Base-by-base conservation (phyloP, 208 protist species). In the Wallacemonas rigidus region DNA sequence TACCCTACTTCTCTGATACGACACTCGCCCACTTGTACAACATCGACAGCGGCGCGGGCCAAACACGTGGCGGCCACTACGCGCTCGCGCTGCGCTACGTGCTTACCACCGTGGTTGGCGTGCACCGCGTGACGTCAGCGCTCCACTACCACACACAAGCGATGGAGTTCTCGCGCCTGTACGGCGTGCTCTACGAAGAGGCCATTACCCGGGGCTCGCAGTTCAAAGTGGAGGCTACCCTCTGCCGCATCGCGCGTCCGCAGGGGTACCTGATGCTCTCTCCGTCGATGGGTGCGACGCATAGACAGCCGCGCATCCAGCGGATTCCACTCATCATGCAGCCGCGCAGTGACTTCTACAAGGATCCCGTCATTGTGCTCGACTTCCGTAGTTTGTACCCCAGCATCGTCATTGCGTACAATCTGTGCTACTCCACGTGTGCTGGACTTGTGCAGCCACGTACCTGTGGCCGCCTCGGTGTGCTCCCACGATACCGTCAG, bases 391-490 rank as follows among this genome's bases (percentile, higher is more conserved):
- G 97, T 56, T 89, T 99, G 53, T 99, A 99, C 91, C 99, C 99
- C 3, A 99, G 98, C 63, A 99, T 99, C 79, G 99, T 99, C 88
- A 99, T 99, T 79, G 99, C 99, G n/a, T 99, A 99, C 88, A 99
- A 99, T 82, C 89, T 99, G 14, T 99, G 99, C 83, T 99, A 99
- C 85, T 97, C 84, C 3, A 95, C 93, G 2, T 95, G 87, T 56
- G 57, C 95, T 17, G 91, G 89, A 7, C 71, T 84, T 38, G 83
- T 95, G 58, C 82, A 87, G 69, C 72, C 77, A 39, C 51, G 69
- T 15, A 40, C 72, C n/a, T 63, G 74, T 11, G 81, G 82, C 11
- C 77, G 86, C 2, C 74, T 96, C 4, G 91, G 91, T n/a, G 91
- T 96, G 41, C 39, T 94, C 38, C 51, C 76, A 0, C 78, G 72